These are phyloP conservation scores for Fusarium torreyae DNA, from an alignment of 2,329 filamentous ascomycete species.

Conservation along the genomic window DNA sequence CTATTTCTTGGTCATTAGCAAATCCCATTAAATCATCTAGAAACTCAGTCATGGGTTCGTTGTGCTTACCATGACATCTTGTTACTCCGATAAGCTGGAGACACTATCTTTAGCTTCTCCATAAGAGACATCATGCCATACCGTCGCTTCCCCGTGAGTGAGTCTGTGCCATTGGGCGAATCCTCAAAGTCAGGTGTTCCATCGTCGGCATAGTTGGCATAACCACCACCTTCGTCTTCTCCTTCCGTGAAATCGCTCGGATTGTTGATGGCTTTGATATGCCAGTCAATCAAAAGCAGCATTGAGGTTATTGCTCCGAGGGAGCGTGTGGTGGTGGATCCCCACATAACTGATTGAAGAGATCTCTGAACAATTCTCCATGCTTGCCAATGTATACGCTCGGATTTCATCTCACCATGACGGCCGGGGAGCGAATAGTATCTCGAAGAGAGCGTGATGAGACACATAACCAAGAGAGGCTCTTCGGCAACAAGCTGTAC, in stretches of 20 bases:
- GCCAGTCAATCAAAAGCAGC: constrained; percentile 36
- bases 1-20: background rate
- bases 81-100: constrained; percentile 37
- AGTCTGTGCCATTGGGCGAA: background rate
- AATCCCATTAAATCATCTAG: no score
- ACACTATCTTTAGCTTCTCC: constrained; percentile 37
- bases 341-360: constrained; percentile 34
- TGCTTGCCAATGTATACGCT: constrained; percentile 37
- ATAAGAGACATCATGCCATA: constrained; percentile 39
- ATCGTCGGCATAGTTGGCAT: constrained; percentile 9
- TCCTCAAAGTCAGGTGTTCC: background rate
- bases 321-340: constrained; percentile 24
- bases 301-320: constrained; percentile 30
- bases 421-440: constrained; percentile 18
- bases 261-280: constrained; percentile 39
- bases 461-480: constrained; percentile 24
- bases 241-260: constrained; percentile 36
- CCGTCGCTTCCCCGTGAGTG: constrained; percentile 19
- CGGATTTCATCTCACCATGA: constrained; percentile 28
- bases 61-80: constrained; percentile 35
- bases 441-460: constrained; percentile 31
- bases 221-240: constrained; percentile 23
- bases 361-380: constrained; percentile 30
- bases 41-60: no score
- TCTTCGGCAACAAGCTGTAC: constrained; percentile 19